Base-by-base conservation (phyloP, 2,329 filamentous ascomycete species). In the Geosmithia flava region DNA sequence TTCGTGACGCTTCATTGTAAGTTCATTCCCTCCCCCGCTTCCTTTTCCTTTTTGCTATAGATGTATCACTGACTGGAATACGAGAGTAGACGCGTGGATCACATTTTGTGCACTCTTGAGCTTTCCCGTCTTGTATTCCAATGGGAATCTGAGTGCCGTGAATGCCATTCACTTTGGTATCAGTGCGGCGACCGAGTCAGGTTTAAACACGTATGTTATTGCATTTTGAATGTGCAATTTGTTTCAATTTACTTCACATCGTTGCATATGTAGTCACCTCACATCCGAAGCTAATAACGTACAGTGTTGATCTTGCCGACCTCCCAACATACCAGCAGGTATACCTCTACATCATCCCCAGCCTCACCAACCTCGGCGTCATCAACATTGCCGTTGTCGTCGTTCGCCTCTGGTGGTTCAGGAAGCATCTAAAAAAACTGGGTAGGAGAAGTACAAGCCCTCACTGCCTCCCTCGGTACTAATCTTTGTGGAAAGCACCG, bases 191-290 rank as follows among this genome's bases (percentile, higher is more conserved):
- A 76, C 72, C 5, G 69, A 72, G 52, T 73, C 72, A 0, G 73
- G 74, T 0, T 56, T 76, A 20, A 75, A 74, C 52, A 67, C 69
- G 69, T 75, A 50, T n/a, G n/a, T n/a, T n/a, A n/a, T n/a, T n/a
- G n/a, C n/a, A n/a, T n/a, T n/a, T n/a, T n/a, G n/a, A n/a, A n/a
- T n/a, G n/a, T n/a, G n/a, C n/a, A n/a, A n/a, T n/a, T n/a, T n/a
- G n/a, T n/a, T n/a, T n/a, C n/a, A n/a, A n/a, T n/a, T n/a, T n/a
- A n/a, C n/a, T n/a, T n/a, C n/a, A n/a, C 29, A 30, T 30, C 6
- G 29, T 7, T 11, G 29, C 29, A 30, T 30, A 30, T 30, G 29
- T 30, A 6, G 6, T 11, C 11, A 6, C 6, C 29, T 30, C 29
- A 30, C 29, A 30, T n/a, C n/a, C n/a, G n/a, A n/a, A n/a, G n/a